Conservation (phyloP, 768 basidiomycete species). For the Suillus cothurnatus region DNA sequence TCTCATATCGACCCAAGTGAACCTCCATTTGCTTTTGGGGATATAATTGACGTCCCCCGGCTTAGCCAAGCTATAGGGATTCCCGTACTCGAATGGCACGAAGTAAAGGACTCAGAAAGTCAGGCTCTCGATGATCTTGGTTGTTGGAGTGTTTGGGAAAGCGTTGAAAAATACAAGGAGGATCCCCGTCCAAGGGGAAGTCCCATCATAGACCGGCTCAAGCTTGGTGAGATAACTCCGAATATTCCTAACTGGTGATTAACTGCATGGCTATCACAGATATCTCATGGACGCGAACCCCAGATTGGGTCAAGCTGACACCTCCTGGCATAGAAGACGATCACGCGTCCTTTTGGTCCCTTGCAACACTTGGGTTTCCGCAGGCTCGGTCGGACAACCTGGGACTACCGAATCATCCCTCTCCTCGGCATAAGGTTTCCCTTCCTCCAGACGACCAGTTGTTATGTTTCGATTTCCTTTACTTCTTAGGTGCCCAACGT, state of each 20-base stretch:
- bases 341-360: conserved; percentile 26
- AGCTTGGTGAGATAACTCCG: conserved; percentile 10
- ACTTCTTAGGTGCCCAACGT: conserved; percentile 41
- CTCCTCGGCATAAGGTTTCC: conserved; percentile 19
- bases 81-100: conserved; percentile 63
- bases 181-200: conserved; percentile 19
- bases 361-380: conserved; percentile 27
- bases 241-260: conserved; percentile 32
- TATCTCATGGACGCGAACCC: conserved; percentile 28
- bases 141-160: conserved; percentile 26
- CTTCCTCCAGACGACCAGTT: conserved; percentile 27
- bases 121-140: conserved; percentile 31
- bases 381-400: conserved; percentile 14
- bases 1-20: conserved; percentile 53
- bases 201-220: conserved; percentile 3
- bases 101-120: conserved; percentile 54
- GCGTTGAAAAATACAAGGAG: conserved; percentile 14
- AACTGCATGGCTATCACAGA: conserved; percentile 40
- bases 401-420: conserved; percentile 15
- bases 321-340: conserved; percentile 19
- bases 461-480: conserved; percentile 29
- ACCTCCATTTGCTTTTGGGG: conserved; percentile 56
- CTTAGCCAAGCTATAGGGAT: conserved; percentile 44
- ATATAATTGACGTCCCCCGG: conserved; percentile 61
- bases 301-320: conserved; percentile 24